Percentiles rank a stretch among this genome's conserved stretches.
Conservation (phyloP, 306 rosid genomes). For the Abrus precatorius region DNA sequence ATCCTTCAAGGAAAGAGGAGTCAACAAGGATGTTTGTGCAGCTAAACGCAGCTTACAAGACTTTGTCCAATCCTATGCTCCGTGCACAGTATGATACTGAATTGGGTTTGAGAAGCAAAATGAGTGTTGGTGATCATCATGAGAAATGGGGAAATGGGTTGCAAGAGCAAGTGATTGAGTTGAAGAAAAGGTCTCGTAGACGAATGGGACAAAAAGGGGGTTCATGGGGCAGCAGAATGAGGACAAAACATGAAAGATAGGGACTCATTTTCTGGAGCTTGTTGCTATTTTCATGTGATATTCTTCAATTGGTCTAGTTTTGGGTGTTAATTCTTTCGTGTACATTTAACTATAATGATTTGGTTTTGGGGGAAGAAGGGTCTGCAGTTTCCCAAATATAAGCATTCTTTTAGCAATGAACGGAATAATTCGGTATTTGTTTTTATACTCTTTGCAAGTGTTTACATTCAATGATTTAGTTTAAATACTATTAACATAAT, state of each 20-base stretch:
- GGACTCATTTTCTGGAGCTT: conserved; percentile 1
- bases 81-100: conserved; percentile 60
- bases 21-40: conserved; percentile 61
- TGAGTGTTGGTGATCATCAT: background rate
- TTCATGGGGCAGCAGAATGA: conserved; percentile 58
- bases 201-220: conserved; percentile 57
- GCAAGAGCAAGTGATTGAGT: conserved; percentile 59
- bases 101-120: conserved; percentile 46
- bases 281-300: background rate
- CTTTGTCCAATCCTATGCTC: conserved; percentile 67
- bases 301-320: conserved; percentile 5
- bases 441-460: background rate
- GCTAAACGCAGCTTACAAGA: conserved; percentile 69
- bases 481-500: no score
- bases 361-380: background rate
- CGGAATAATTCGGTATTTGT: no score
- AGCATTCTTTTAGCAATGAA: no score
- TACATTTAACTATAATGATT: conserved; percentile 1
- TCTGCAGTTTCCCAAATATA: no score
- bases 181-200: conserved; percentile 59
- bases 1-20: conserved; percentile 59
- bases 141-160: conserved; percentile 47
- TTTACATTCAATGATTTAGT: background rate
- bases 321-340: conserved; percentile 33
- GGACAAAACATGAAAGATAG: conserved; percentile 46